Evolutionary conservation across 352 stramenopile genomes (phyloP).

Genomic region (Phytophthora cryptogea): DNA sequence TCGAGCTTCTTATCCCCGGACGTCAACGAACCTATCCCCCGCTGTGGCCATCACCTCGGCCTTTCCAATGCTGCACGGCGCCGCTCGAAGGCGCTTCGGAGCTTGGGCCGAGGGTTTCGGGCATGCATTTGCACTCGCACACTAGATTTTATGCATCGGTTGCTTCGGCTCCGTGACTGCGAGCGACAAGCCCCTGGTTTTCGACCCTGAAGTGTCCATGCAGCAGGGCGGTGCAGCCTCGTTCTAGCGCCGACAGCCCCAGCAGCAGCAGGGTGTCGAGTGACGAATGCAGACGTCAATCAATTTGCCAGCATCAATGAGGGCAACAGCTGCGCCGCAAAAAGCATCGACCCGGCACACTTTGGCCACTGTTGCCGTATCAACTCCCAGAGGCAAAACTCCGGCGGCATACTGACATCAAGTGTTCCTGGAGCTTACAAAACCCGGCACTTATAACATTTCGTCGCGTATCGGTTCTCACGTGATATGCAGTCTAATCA

Average conservation of each 20-base stretch:
- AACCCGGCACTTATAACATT: not conserved
- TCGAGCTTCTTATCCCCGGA: conserved; percentile 2
- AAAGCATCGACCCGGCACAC: conserved; percentile 11
- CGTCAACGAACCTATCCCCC: conserved; percentile 3
- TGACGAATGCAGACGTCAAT: not conserved
- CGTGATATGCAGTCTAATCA: not conserved
- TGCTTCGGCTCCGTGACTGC: too few species aligned
- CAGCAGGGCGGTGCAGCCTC: not conserved
- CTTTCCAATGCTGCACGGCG: not conserved
- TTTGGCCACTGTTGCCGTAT: not conserved
- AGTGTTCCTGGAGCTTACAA: not conserved
- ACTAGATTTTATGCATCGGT: too few species aligned
- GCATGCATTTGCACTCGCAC: not conserved
- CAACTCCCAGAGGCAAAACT: not conserved
- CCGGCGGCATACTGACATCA: conserved; percentile 12
- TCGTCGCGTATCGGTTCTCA: not conserved
- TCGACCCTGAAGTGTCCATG: not conserved
- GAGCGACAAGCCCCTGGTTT: too few species aligned
- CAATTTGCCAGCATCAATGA: conserved; percentile 1
- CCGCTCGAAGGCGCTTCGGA: not conserved
- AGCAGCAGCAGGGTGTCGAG: not conserved
- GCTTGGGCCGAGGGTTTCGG: not conserved
- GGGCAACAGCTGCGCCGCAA: conserved; percentile 20
- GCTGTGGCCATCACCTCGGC: not conserved
- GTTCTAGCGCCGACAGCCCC: not conserved